Conservation (phyloP, 345 rosid genomes). For the Physaria fendleri region DNA sequence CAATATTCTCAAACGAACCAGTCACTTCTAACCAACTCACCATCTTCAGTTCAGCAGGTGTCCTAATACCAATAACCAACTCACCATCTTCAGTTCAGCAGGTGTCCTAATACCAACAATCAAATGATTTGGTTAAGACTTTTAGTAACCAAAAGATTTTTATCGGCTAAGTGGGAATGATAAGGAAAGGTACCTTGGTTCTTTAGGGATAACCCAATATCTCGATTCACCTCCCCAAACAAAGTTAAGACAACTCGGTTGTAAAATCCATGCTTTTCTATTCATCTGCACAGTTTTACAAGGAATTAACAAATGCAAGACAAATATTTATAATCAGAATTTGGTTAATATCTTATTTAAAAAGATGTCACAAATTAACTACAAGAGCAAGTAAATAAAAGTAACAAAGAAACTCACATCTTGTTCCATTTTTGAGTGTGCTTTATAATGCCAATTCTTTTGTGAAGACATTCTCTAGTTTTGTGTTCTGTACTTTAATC, state of each 20-base stretch:
- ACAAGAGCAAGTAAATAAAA: background rate
- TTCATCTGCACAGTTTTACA: slow-evolving; percentile 3
- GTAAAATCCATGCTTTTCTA: slow-evolving; percentile 8
- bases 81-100: slow-evolving; percentile 43
- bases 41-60: slow-evolving; percentile 38
- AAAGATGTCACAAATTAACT: background rate
- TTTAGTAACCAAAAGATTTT: background rate
- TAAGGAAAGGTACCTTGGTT: slow-evolving; percentile 12
- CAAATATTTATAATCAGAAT: background rate
- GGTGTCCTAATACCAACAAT: slow-evolving; percentile 11
- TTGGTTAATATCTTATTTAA: background rate
- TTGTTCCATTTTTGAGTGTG: slow-evolving; percentile 7
- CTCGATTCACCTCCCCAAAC: slow-evolving; percentile 29
- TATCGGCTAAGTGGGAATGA: background rate
- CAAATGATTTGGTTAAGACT: background rate
- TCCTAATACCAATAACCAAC: slow-evolving; percentile 55
- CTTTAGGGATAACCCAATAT: slow-evolving; percentile 27
- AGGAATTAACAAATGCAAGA: background rate
- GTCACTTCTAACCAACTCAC: slow-evolving; percentile 64
- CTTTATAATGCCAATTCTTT: slow-evolving; percentile 5
- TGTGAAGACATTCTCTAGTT: slow-evolving; percentile 4
- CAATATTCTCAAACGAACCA: background rate
- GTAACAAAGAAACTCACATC: slow-evolving; percentile 11
- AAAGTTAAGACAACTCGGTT: slow-evolving; percentile 24
- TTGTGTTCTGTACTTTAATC: background rate